Percentiles rank a stretch among this genome's conserved stretches.
Conservation (phyloP, 768 basidiomycete species). For the Serpula lacrymans region DNA sequence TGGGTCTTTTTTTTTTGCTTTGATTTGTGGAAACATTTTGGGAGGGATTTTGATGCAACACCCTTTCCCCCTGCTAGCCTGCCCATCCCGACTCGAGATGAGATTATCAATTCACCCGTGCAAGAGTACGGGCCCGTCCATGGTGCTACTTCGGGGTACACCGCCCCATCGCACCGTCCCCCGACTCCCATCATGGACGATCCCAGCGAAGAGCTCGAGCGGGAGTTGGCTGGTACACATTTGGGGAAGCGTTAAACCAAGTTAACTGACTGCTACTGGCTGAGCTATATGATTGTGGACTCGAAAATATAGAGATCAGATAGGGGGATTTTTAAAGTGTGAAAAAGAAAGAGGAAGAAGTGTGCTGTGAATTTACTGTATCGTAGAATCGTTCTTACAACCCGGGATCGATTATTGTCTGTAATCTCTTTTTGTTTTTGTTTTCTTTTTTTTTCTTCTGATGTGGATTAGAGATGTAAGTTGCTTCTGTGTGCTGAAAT, state of each 20-base stretch:
- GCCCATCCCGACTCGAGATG: constrained; percentile 77
- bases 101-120: constrained; percentile 75
- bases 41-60: not conserved
- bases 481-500: no score
- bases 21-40: not conserved
- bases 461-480: no score
- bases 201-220: constrained; percentile 81
- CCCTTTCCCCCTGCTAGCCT: constrained; percentile 42
- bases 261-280: no score
- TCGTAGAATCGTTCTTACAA: no score
- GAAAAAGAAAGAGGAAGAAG: no score
- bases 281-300: no score
- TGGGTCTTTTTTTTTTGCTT: constrained; percentile 25
- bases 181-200: constrained; percentile 79
- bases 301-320: no score
- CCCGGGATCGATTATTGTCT: no score
- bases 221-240: constrained; percentile 77
- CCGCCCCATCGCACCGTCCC: constrained; percentile 43
- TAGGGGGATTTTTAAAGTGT: no score
- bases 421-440: no score
- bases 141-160: constrained; percentile 70
- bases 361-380: not conserved
- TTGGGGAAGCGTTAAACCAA: constrained; percentile 33
- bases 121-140: constrained; percentile 55
- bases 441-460: no score